Evolutionary conservation across 371 early-diverging fungal genomes (phyloP), one percentile per base, ranked within the genome.

Genomic region (Rhizopus stolonifer): DNA sequence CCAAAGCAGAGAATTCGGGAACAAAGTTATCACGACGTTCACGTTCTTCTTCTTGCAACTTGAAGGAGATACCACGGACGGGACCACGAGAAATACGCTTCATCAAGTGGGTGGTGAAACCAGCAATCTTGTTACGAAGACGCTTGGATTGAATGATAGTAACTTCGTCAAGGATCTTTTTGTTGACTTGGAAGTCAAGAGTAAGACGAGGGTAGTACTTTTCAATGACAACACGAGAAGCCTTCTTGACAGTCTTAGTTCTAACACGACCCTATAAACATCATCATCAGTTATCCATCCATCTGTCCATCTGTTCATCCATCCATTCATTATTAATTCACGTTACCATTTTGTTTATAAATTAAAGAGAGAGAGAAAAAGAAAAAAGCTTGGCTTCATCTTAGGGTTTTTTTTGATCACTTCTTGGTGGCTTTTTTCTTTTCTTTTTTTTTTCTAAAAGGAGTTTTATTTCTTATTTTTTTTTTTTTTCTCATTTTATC

Each of bases 21-120:
- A 99, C 98, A 78, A 92, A 99, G 90, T 98, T 95, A 79, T 99
- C 99, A 86, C 98, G 99, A 76, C 97, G 93, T 83, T 99, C 99
- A 82, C 99, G 93, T 85, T 99, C 99, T 76, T 97, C 96, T 81
- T 98, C 99, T 81, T 97, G 98, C 65, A 99, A 91, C 92, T 99
- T 99, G 93, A 99, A 99, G 72, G 99, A 99, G 77, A 99, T 96
- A 79, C 99, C 99, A 79, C 97, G 96, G 60, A 99, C 99, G 58
- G 96, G 97, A 51, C 99, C 99, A 65, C 94, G 91, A 77, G 96
- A 94, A 61, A 99, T 97, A 84, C 99, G 95, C 85, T 95, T 95
- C 98, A 99, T 98, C 87, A 99, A 87, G 79, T 98, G 98, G 64
- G 99, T 99, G 79, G 99, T 96, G 92, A 98, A 99, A 67, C 99